These are phyloP conservation scores for Collybia sp. DNA, from an alignment of 768 basidiomycete genomes.

Conservation along the genomic window DNA sequence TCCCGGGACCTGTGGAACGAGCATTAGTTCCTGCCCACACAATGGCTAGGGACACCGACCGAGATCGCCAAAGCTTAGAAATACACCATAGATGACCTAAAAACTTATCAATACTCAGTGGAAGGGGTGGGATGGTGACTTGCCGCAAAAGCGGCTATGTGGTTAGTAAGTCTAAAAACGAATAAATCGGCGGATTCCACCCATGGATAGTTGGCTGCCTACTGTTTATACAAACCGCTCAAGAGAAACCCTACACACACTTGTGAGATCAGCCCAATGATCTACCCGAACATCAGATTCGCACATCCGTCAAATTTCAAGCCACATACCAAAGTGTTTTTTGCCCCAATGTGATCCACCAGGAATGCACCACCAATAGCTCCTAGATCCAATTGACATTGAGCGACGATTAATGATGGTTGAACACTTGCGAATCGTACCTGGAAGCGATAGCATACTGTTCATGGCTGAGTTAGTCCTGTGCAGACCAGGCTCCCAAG, in stretches of 20 bases:
- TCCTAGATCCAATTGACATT: constrained; percentile 46
- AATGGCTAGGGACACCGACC: constrained; percentile 38
- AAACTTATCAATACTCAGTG: neutral
- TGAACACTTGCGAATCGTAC: constrained; percentile 7
- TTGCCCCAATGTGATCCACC: constrained; percentile 72
- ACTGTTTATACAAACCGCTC: constrained; percentile 70
- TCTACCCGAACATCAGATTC: constrained; percentile 31
- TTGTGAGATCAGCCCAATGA: constrained; percentile 62
- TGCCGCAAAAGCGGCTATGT: constrained; percentile 72
- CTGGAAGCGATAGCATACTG: constrained; percentile 37
- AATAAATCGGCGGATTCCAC: neutral
- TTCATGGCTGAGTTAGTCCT: neutral
- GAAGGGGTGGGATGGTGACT: constrained; percentile 11
- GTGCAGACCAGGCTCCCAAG: neutral
- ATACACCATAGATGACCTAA: constrained; percentile 83
- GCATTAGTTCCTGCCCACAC: too few species aligned
- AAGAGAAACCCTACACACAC: constrained; percentile 82
- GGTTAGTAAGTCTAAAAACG: constrained; percentile 39
- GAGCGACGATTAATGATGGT: neutral
- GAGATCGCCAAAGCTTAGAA: constrained; percentile 83
- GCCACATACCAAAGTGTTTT: constrained; percentile 55
- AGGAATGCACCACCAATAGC: constrained; percentile 71
- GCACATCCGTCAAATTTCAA: constrained; percentile 1
- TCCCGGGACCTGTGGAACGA: constrained; percentile 34
- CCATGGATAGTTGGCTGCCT: constrained; percentile 6